Evolutionary conservation across 768 basidiomycete genomes (phyloP).

Genomic region (Naematelia aurantialba): DNA sequence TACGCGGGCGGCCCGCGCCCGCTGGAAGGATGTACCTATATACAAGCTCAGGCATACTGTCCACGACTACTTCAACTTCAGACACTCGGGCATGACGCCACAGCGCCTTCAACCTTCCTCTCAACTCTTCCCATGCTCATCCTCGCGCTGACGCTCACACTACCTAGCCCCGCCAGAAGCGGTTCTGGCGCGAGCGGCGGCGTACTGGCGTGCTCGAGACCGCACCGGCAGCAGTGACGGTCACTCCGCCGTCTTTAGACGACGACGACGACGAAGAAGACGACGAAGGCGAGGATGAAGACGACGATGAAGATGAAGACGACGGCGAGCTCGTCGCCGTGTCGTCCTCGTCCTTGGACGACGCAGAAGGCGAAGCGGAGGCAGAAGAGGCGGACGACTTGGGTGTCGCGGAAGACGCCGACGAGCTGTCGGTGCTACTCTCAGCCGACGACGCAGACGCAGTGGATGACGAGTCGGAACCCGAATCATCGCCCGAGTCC

Average conservation of each 20-base stretch:
- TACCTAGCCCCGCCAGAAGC: slow-evolving; percentile 13
- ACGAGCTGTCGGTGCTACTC: background rate
- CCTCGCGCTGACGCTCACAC: too few relatives aligned
- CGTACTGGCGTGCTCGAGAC: slow-evolving; percentile 5
- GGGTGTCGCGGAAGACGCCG: background rate
- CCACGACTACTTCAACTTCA: background rate
- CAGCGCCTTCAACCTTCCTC: too few relatives aligned
- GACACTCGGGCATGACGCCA: too few relatives aligned
- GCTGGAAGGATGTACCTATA: background rate
- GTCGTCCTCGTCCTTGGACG: too few relatives aligned
- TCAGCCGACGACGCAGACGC: too few relatives aligned
- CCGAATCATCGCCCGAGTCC: background rate
- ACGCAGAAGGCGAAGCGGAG: slow-evolving; percentile 2
- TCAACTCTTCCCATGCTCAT: too few relatives aligned
- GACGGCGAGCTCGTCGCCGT: too few relatives aligned
- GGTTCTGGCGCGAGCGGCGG: slow-evolving; percentile 4
- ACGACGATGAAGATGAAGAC: background rate
- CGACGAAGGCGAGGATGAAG: background rate
- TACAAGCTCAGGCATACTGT: background rate
- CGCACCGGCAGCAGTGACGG: slow-evolving; percentile 30
- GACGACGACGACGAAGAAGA: background rate
- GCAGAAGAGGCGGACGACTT: slow-evolving; percentile 5
- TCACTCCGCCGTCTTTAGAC: slow-evolving; percentile 9
- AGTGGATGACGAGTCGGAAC: slow-evolving; percentile 4
- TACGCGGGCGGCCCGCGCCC: background rate